Evolutionary conservation across 257 asterid species (phyloP), one percentile per base, ranked within the genome.

Genomic region (Nicotiana knightiana): DNA sequence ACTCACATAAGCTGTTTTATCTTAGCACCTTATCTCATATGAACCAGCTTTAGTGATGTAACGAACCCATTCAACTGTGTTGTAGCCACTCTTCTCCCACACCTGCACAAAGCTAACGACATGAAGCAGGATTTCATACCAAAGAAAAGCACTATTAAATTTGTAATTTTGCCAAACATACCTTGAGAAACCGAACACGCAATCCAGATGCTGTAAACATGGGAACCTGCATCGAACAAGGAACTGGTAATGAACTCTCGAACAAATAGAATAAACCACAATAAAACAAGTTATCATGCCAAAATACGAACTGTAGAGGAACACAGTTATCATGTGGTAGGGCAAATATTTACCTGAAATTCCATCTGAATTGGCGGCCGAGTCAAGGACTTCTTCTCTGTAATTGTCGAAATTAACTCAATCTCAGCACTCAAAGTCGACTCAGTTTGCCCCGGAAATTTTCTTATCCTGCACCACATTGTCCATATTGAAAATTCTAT

Each of bases 301-400:
- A 43, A 43, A 43, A 43, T 43, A 43, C 9, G 1, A 43, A 71
- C 78, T 21, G 77, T 43, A 70, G 24, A 0, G 12, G 61, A 73
- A 12, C 61, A 71, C 2, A 3, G 37, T 73, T 73, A 13, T 73
- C 24, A 73, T 57, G 62, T 51, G 5, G 21, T 12, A 80, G 53
- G 71, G 66, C 65, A 21, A 16, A 86, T 66, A 77, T 9, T 76
- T 59, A 94, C 99, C 99, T 96, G 99, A 88, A 96, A 96, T 89
- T 96, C 99, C 99, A 96, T 94, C 90, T 96, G 98, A 90, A 96
- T 96, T 37, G 99, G 99, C 71, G 99, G 98, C 79, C 98, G 90
- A 32, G 98, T 94, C 98, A 96, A 93, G 16, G 98, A 94, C 89
- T 96, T 96, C 93, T 96, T 96, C 84, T 96, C 99, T 21, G 90